phyloP scores from a whole-genome alignment of 1,139 yeast species.

The Candida tunisiensis region DNA sequence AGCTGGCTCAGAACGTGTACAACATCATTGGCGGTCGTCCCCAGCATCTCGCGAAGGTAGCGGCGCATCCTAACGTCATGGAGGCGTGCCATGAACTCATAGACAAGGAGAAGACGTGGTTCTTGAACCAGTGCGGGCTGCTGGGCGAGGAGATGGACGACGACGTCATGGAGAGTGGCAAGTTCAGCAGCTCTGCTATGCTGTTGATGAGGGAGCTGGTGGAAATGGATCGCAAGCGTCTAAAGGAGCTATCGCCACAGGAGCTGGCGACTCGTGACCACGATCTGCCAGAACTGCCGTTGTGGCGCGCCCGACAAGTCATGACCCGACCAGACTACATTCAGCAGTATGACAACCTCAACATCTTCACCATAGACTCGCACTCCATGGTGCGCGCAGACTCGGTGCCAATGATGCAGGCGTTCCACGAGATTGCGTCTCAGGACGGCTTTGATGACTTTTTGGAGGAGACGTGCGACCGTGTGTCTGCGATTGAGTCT shows the following conservation, averaged over 20 bases:
- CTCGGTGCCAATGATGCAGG: constrained; percentile 81
- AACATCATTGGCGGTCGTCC: constrained; percentile 74
- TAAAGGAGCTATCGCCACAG: constrained; percentile 8
- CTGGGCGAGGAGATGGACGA: constrained; percentile 72
- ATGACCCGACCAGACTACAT: constrained; percentile 79
- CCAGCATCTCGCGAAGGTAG: constrained; percentile 63
- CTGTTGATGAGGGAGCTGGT: constrained; percentile 56
- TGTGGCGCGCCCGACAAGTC: constrained; percentile 72
- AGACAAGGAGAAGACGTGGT: constrained; percentile 76
- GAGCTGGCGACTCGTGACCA: constrained; percentile 24
- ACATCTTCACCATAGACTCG: constrained; percentile 66
- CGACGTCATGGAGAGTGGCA: constrained; percentile 77
- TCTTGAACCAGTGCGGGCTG: constrained; percentile 65
- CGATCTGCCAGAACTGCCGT: constrained; percentile 51
- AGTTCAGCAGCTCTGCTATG: constrained; percentile 67
- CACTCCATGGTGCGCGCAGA: constrained; percentile 60
- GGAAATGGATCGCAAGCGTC: constrained; percentile 34
- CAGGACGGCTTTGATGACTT: constrained; percentile 58
- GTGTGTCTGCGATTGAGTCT: constrained; percentile 64
- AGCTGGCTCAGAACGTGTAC: constrained; percentile 37
- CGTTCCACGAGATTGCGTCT: constrained; percentile 60
- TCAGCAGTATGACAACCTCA: constrained; percentile 55
- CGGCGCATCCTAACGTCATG: constrained; percentile 43
- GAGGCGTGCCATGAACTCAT: constrained; percentile 54
- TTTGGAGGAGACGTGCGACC: constrained; percentile 49